phyloP scores from a whole-genome alignment of 2,329 filamentous ascomycete genomes.

The Colletotrichum euphorbiae region DNA sequence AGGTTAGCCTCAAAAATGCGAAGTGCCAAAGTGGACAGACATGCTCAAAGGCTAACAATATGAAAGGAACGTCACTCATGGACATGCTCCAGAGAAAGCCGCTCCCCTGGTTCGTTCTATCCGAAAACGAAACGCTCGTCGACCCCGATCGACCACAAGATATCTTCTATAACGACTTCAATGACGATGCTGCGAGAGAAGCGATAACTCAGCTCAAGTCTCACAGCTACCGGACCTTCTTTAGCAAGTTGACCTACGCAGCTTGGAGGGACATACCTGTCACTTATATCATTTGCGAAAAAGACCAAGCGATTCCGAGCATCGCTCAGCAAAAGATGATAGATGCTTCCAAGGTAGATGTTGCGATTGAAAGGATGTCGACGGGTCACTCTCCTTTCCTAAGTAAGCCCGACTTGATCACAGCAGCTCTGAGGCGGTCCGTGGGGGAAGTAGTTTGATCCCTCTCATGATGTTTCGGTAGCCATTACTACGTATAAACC shows the following conservation, averaged over 20 bases:
- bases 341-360: not conserved
- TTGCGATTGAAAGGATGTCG: not conserved
- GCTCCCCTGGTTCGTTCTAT: slow-evolving; percentile 7
- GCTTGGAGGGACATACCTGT: slow-evolving; percentile 22
- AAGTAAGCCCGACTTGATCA: slow-evolving; percentile 13
- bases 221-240: slow-evolving; percentile 1
- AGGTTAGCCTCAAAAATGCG: not conserved
- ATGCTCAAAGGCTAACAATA: not conserved
- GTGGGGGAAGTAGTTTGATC: slow-evolving; percentile 2
- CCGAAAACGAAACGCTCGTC: not conserved
- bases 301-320: slow-evolving; percentile 8
- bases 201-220: not conserved
- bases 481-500: too few relatives aligned
- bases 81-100: not conserved
- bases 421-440: not conserved
- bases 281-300: slow-evolving; percentile 16
- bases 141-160: not conserved
- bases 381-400: slow-evolving; percentile 17
- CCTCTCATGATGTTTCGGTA: too few relatives aligned
- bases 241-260: slow-evolving; percentile 22
- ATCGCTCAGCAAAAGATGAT: slow-evolving; percentile 18
- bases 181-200: not conserved
- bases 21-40: too few relatives aligned
- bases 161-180: slow-evolving; percentile 1
- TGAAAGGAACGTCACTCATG: not conserved